Evolutionary conservation across 768 basidiomycete species (phyloP).

Genomic region (Tricholoma terreum): DNA sequence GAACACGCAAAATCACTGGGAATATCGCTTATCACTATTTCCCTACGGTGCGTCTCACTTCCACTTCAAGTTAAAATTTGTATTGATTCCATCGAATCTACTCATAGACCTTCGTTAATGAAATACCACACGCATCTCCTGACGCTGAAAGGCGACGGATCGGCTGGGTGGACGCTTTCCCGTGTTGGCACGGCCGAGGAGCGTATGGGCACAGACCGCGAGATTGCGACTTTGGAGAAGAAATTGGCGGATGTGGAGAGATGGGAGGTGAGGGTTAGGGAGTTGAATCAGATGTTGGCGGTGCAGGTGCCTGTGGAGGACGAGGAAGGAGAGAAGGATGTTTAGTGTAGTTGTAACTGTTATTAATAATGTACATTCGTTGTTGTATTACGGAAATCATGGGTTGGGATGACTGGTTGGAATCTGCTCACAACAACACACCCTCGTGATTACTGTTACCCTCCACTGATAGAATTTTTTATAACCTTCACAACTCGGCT

Average conservation of each 20-base stretch:
- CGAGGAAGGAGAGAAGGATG: background rate
- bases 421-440: too few relatives aligned
- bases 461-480: too few relatives aligned
- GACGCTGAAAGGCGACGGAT: slow-evolving; percentile 69
- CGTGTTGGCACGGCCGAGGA: slow-evolving; percentile 73
- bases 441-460: too few relatives aligned
- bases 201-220: slow-evolving; percentile 69
- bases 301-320: slow-evolving; percentile 34
- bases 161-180: slow-evolving; percentile 68
- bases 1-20: slow-evolving; percentile 85
- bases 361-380: too few relatives aligned
- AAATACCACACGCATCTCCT: slow-evolving; percentile 90
- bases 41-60: slow-evolving; percentile 56
- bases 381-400: background rate
- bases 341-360: too few relatives aligned
- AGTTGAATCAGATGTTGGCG: slow-evolving; percentile 56
- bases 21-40: slow-evolving; percentile 92
- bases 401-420: too few relatives aligned
- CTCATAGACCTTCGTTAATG: slow-evolving; percentile 68
- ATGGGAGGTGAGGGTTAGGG: slow-evolving; percentile 71
- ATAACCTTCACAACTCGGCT: too few relatives aligned
- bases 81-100: background rate
- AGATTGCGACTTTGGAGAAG: slow-evolving; percentile 64
- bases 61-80: background rate
- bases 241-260: slow-evolving; percentile 65